Base-by-base conservation (phyloP, 768 basidiomycete species). In the Phaffia australis region DNA sequence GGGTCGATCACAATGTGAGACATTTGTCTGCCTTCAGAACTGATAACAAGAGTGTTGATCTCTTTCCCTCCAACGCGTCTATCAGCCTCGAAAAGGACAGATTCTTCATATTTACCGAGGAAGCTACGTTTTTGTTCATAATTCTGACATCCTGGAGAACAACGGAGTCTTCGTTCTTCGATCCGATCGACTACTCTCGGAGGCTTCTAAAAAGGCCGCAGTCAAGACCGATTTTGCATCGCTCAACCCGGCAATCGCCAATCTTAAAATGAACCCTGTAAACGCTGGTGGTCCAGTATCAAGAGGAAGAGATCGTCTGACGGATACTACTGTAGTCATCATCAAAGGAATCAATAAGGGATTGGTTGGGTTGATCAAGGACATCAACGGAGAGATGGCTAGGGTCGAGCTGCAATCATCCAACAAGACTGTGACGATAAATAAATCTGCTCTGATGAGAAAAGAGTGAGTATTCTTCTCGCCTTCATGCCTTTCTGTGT, bases 91-190 rank as follows among this genome's bases (percentile, higher is more conserved):
- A 6, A 88, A 86, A 81, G 95, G 95, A 56, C 83, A 84, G 65
- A 87, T 98, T 16, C 79, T 99, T 30, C 93, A 97, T 73, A 90
- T 92, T 52, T 87, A 94, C 75, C 91, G 94, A 74, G 90, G 92
- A 0, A 85, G 89, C 76, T 94, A 85, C 72, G 91, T 89, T 3
- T 99, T 97, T 81, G 78, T 98, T 56, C 87, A 93, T 78, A 94
- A 93, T 72, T 86, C 93, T 18, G 92, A 97, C 60, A 81, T 89
- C 61, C 73, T 81, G 23, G 92, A 97, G 76, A 92, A 98, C 72
- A 87, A 89, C 25, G 95, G 95, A 66, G 85, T 98, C 30, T 99
- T 93, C 73, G 90, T 99, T 60, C 51, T 60, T 54, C 62, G 91
- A 48, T 84, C 89, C 18, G 85, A 88, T 51, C 83, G 85, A 1